phyloP scores from a whole-genome alignment of 208 protist species.

The Leishmania braziliensis region DNA sequence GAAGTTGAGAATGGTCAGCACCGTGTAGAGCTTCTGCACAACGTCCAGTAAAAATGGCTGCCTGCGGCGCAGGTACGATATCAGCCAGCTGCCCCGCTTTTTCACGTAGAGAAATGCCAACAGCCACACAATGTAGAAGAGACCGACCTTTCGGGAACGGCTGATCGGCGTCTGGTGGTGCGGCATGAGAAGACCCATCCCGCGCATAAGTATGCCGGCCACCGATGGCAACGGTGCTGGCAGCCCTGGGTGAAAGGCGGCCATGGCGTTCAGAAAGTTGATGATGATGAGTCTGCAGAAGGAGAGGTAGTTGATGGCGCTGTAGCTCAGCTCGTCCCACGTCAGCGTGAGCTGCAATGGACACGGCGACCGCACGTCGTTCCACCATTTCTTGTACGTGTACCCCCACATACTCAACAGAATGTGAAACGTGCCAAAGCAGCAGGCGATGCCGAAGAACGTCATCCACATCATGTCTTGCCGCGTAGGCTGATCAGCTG shows the following conservation, averaged over 20 bases:
- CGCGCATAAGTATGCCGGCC: slow-evolving; percentile 46
- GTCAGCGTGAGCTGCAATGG: slow-evolving; percentile 64
- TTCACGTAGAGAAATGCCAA: slow-evolving; percentile 17
- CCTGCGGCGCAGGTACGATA: slow-evolving; percentile 12
- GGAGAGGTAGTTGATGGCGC: slow-evolving; percentile 60
- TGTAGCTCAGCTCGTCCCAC: slow-evolving; percentile 69
- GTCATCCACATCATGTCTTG: slow-evolving; percentile 38
- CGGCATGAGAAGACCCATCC: slow-evolving; percentile 62
- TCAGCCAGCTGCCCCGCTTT: background rate
- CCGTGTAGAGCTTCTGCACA: slow-evolving; percentile 36
- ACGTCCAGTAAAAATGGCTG: slow-evolving; percentile 36
- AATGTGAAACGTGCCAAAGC: slow-evolving; percentile 39
- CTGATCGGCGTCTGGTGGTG: slow-evolving; percentile 39
- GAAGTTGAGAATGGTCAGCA: slow-evolving; percentile 40
- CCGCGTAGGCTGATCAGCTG: slow-evolving; percentile 18
- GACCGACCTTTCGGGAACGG: slow-evolving; percentile 25
- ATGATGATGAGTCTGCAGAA: slow-evolving; percentile 51
- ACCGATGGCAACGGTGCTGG: slow-evolving; percentile 58
- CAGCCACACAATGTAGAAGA: slow-evolving; percentile 37
- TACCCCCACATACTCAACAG: slow-evolving; percentile 45
- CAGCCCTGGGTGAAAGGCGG: slow-evolving; percentile 61
- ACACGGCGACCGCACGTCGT: slow-evolving; percentile 40
- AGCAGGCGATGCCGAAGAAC: slow-evolving; percentile 28
- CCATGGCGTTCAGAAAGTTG: slow-evolving; percentile 46
- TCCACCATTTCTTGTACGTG: slow-evolving; percentile 40